Conservation (phyloP, 2,329 filamentous ascomycete species). For the Byssothecium circinans region DNA sequence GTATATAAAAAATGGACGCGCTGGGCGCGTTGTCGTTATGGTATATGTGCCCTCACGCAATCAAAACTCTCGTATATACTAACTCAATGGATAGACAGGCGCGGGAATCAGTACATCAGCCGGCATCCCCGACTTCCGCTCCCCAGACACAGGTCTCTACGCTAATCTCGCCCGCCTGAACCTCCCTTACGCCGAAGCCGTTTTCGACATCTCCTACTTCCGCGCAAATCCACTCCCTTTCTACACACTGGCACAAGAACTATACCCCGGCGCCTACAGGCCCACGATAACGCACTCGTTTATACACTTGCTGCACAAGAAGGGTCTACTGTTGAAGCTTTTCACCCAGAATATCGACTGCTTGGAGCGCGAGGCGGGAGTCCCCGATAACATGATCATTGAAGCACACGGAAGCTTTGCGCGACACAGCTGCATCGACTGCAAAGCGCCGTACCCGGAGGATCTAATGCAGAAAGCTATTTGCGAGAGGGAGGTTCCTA, state of each 20-base stretch:
- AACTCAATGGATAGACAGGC: constrained; percentile 59
- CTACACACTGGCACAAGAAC: constrained; percentile 86
- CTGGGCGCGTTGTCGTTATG: constrained; percentile 78
- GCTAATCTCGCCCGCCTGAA: constrained; percentile 85
- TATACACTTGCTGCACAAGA: constrained; percentile 76
- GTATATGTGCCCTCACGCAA: constrained; percentile 39
- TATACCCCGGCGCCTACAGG: constrained; percentile 86
- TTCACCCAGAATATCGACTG: constrained; percentile 99
- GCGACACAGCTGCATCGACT: constrained; percentile 85
- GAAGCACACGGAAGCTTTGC: constrained; percentile 97
- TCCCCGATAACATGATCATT: constrained; percentile 78
- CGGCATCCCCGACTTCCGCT: constrained; percentile 88
- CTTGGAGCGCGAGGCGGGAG: constrained; percentile 82
- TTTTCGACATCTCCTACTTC: constrained; percentile 94
- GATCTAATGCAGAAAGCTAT: constrained; percentile 74
- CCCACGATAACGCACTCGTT: constrained; percentile 92
- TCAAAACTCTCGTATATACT: constrained; percentile 3
- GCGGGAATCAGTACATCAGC: constrained; percentile 80
- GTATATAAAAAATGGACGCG: constrained; percentile 71
- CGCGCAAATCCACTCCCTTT: constrained; percentile 81
- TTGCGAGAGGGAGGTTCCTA: constrained; percentile 66
- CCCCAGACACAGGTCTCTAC: constrained; percentile 90
- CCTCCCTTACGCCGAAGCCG: constrained; percentile 85
- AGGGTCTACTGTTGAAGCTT: constrained; percentile 76
- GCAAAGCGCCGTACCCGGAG: constrained; percentile 70